Evolutionary conservation across 768 basidiomycete species (phyloP).

Genomic region (Amanita molliuscula): DNA sequence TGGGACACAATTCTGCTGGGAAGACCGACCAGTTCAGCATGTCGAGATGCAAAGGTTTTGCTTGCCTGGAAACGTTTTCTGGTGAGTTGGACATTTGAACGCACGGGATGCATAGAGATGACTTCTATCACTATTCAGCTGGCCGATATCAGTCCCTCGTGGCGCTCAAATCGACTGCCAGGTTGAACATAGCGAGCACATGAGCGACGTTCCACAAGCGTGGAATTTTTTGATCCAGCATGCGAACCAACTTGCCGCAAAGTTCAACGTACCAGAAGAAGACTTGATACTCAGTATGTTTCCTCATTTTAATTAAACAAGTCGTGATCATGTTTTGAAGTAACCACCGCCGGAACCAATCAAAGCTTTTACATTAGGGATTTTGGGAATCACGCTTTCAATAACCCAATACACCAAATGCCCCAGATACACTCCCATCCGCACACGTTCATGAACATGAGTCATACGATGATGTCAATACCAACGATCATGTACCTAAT

Average conservation of each 20-base stretch:
- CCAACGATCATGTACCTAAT: conserved; percentile 32
- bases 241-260: conserved; percentile 19
- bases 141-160: conserved; percentile 32
- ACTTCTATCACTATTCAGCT: conserved; percentile 18
- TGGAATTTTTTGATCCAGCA: conserved; percentile 27
- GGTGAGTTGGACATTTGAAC: conserved; percentile 13
- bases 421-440: conserved; percentile 8
- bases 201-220: conserved; percentile 21
- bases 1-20: conserved; percentile 29
- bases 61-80: conserved; percentile 21
- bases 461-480: conserved; percentile 9
- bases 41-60: conserved; percentile 23
- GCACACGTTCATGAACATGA: conserved; percentile 8
- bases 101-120: too few species aligned
- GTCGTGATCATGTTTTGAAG: conserved; percentile 12
- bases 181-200: conserved; percentile 20
- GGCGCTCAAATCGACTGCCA: conserved; percentile 26
- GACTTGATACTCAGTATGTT: conserved; percentile 31
- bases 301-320: background rate
- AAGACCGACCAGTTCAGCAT: conserved; percentile 17
- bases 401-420: conserved; percentile 7
- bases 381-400: conserved; percentile 11
- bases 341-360: conserved; percentile 29
- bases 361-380: conserved; percentile 30
- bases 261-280: conserved; percentile 26